These are phyloP conservation scores for Suhomyces vadensis DNA, from an alignment of 805 yeast genomes.

Conservation along the genomic window DNA sequence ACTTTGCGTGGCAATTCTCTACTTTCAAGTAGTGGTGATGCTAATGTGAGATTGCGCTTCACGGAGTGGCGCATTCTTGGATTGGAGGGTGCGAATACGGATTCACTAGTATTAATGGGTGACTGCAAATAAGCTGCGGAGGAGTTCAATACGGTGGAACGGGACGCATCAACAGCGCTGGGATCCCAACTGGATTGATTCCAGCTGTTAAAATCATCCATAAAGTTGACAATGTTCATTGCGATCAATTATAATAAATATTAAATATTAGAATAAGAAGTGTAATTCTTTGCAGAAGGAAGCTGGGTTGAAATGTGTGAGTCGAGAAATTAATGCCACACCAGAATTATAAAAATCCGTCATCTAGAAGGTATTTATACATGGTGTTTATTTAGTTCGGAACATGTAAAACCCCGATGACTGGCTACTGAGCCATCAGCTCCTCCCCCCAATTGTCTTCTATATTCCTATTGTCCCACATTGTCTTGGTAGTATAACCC, in stretches of 20 bases:
- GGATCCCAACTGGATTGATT: neutral
- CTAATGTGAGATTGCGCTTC: conserved; percentile 18
- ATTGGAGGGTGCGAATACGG: neutral
- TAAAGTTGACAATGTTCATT: conserved; percentile 1
- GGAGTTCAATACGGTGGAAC: neutral
- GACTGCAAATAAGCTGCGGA: conserved; percentile 4
- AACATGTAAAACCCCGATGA: neutral
- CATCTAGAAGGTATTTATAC: conserved; percentile 1
- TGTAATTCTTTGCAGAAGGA: neutral
- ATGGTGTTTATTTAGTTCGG: neutral
- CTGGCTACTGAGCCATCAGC: neutral
- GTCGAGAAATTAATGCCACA: neutral
- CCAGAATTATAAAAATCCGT: neutral
- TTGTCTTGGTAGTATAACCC: neutral
- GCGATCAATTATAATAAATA: neutral
- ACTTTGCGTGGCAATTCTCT: conserved; percentile 5
- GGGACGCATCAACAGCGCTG: neutral
- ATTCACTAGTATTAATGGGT: neutral
- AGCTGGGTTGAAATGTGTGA: neutral
- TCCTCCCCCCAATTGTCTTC: conserved; percentile 1
- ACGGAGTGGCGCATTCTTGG: conserved; percentile 9
- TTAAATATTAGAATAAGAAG: neutral
- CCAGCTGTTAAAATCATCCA: conserved; percentile 1
- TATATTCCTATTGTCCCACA: conserved; percentile 1
- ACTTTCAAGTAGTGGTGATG: conserved; percentile 26